Evolutionary conservation across 192 early-diverging fungal species (phyloP).

Genomic region (Endogone sp.): DNA sequence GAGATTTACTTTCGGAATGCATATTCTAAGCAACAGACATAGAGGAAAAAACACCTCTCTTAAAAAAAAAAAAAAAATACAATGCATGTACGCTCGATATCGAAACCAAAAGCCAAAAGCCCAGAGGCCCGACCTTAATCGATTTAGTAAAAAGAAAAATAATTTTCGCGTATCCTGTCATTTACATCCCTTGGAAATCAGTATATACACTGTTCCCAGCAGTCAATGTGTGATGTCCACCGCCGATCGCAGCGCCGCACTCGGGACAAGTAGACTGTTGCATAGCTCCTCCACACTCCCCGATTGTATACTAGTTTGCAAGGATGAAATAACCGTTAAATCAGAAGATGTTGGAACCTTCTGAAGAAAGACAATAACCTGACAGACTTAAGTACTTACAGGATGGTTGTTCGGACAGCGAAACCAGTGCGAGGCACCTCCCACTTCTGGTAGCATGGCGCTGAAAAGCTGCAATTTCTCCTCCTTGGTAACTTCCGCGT

Average conservation of each 20-base stretch:
- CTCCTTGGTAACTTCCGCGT: constrained; percentile 9
- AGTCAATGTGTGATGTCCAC: constrained; percentile 21
- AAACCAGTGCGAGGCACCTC: constrained; percentile 28
- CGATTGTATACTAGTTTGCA: constrained; percentile 23
- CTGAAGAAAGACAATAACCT: neutral
- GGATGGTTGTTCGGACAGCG: neutral
- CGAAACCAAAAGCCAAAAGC: too few species aligned
- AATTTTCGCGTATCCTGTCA: too few species aligned
- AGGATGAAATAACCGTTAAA: neutral
- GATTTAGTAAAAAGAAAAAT: too few species aligned
- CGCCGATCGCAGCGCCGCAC: constrained; percentile 34
- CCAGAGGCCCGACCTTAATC: too few species aligned
- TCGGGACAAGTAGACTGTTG: constrained; percentile 26
- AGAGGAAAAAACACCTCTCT: too few species aligned
- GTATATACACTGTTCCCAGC: too few species aligned
- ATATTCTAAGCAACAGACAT: too few species aligned
- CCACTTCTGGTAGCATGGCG: constrained; percentile 17
- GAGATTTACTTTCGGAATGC: too few species aligned
- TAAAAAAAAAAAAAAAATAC: too few species aligned
- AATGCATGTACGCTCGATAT: too few species aligned
- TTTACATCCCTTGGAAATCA: too few species aligned
- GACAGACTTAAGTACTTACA: neutral
- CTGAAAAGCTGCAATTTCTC: constrained; percentile 29
- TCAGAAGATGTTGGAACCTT: neutral
- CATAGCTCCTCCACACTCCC: constrained; percentile 40